Conservation (phyloP, 2,329 filamentous ascomycete species). For the Trichoderma semiorbis region DNA sequence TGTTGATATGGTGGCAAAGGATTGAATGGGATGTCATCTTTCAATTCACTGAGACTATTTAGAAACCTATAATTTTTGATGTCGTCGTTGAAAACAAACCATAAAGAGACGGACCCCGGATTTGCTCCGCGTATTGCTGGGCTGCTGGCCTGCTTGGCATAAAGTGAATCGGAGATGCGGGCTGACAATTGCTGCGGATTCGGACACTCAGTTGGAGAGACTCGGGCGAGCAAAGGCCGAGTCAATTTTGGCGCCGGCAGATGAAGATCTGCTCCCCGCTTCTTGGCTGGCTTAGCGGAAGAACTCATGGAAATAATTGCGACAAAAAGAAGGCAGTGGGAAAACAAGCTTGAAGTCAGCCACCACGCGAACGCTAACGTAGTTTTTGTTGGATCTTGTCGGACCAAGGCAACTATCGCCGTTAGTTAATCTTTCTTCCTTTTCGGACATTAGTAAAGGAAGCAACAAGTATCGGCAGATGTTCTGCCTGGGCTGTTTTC, state of each 20-base stretch:
- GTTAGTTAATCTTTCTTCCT: background rate
- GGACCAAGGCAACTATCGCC: background rate
- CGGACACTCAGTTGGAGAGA: background rate
- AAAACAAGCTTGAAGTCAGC: background rate
- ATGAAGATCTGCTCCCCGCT: constrained; percentile 3
- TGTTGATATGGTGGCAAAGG: background rate
- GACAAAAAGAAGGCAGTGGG: background rate
- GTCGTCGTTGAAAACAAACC: background rate
- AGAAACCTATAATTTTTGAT: background rate
- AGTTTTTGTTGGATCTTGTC: background rate
- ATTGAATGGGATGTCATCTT: background rate
- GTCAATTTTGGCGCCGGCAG: background rate
- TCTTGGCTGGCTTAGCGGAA: background rate
- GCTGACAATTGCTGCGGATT: background rate
- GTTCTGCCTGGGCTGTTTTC: background rate
- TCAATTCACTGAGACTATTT: background rate
- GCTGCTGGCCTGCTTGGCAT: background rate
- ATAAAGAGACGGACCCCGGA: background rate
- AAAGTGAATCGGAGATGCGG: background rate
- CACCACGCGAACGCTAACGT: background rate
- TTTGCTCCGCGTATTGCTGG: background rate
- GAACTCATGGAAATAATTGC: background rate
- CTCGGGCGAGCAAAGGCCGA: background rate
- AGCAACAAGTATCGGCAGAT: background rate
- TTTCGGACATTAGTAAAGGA: background rate